A percentile compares a stretch with the other conserved stretches of the same genome.
Conservation (phyloP, 768 basidiomycete genomes). For the Dioszegia aurantiaca region DNA sequence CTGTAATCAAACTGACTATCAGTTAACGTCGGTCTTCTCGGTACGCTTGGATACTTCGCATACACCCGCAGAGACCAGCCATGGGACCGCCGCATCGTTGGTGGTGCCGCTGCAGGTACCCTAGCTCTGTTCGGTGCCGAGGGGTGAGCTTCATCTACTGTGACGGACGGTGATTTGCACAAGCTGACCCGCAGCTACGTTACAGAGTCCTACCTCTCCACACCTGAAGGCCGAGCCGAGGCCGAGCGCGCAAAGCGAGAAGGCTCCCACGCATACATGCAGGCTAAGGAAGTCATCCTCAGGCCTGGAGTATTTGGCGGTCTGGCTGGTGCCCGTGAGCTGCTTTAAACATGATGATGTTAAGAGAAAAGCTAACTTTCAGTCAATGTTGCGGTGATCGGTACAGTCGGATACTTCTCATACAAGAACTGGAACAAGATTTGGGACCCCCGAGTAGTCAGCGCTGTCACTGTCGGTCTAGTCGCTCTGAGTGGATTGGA, state of each 20-base stretch:
- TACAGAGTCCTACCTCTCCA: conserved; percentile 63
- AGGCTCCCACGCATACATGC: conserved; percentile 56
- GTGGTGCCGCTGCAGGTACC: conserved; percentile 44
- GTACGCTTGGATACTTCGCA: conserved; percentile 63
- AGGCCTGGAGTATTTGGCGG: conserved; percentile 68
- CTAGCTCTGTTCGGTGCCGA: conserved; percentile 49
- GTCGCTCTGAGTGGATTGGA: conserved; percentile 65
- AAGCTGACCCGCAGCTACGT: conserved; percentile 56
- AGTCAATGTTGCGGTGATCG: conserved; percentile 66
- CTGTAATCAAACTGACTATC: not conserved
- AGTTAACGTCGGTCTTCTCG: conserved; percentile 73
- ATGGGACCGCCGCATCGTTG: conserved; percentile 50
- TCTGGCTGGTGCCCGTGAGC: conserved; percentile 62
- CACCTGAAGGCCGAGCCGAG: conserved; percentile 61
- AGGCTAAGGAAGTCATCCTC: conserved; percentile 60
- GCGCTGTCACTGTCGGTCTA: conserved; percentile 61
- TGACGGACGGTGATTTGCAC: not conserved
- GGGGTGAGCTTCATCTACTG: conserved; percentile 30
- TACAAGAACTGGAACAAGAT: conserved; percentile 67
- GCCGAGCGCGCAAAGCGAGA: conserved; percentile 62
- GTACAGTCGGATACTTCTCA: conserved; percentile 60
- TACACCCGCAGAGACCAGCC: conserved; percentile 62
- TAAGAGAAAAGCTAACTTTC: not conserved
- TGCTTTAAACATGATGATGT: not conserved
- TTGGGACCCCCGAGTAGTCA: conserved; percentile 67